phyloP scores from a whole-genome alignment of 805 yeast genomes.

The Pichia sporocuriosa region DNA sequence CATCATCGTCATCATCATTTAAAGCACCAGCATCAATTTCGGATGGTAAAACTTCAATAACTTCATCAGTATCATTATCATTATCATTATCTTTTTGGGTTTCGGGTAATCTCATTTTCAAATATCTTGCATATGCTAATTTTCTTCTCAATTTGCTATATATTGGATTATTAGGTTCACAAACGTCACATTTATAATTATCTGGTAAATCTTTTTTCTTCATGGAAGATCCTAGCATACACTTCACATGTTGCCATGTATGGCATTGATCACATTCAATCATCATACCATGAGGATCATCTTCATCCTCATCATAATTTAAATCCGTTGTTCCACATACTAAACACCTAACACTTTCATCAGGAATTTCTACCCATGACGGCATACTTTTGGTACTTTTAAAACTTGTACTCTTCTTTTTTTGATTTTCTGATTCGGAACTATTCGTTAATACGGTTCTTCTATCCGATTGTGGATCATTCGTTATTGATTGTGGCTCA shows the following conservation, averaged over 20 bases:
- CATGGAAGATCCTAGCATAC: conserved; percentile 46
- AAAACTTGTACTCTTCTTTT: too few species aligned
- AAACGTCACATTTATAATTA: conserved; percentile 47
- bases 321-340: conserved; percentile 56
- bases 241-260: conserved; percentile 67
- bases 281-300: conserved; percentile 33
- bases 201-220: conserved; percentile 35
- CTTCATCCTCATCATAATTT: conserved; percentile 53
- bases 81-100: not conserved
- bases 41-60: conserved; percentile 9
- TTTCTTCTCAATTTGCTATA: conserved; percentile 31
- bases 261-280: conserved; percentile 55
- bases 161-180: conserved; percentile 34
- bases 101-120: conserved; percentile 11
- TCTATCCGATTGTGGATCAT: too few species aligned
- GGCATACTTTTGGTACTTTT: not conserved
- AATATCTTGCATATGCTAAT: conserved; percentile 28
- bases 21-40: conserved; percentile 6
- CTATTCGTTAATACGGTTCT: too few species aligned
- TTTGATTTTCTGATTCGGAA: too few species aligned
- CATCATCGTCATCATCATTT: conserved; percentile 3
- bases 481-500: conserved; percentile 2
- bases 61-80: conserved; percentile 6
- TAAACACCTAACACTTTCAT: conserved; percentile 42
- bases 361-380: not conserved